phyloP scores from a whole-genome alignment of 129 eudicot species.

The Lonicera japonica region DNA sequence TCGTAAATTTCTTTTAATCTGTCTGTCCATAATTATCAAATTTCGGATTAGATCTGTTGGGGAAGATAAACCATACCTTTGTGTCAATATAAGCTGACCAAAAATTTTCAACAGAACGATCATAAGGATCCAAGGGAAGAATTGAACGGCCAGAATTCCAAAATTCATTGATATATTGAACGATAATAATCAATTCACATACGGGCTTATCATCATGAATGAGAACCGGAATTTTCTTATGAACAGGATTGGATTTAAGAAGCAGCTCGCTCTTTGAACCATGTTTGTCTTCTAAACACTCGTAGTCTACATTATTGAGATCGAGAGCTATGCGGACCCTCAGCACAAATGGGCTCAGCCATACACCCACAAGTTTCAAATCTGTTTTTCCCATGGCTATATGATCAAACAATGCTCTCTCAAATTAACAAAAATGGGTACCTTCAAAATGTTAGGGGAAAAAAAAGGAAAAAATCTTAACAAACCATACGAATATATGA shows the following conservation, averaged over 20 bases:
- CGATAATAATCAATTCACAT: slow-evolving; percentile 10
- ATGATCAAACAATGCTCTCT: too few relatives aligned
- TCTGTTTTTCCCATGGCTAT: background rate
- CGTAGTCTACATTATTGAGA: slow-evolving; percentile 18
- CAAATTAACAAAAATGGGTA: too few relatives aligned
- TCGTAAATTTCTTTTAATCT: too few relatives aligned
- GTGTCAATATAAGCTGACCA: slow-evolving; percentile 25
- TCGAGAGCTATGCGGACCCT: slow-evolving; percentile 16
- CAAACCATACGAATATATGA: too few relatives aligned
- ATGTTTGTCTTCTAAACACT: slow-evolving; percentile 12
- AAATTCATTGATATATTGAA: slow-evolving; percentile 23
- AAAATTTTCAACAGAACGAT: slow-evolving; percentile 16
- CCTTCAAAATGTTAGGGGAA: too few relatives aligned
- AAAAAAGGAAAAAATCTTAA: too few relatives aligned
- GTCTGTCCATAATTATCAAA: too few relatives aligned
- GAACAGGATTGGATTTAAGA: slow-evolving; percentile 9
- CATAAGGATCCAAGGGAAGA: slow-evolving; percentile 24
- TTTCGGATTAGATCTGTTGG: background rate
- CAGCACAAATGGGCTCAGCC: background rate
- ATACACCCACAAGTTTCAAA: background rate
- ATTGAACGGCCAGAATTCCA: slow-evolving; percentile 16
- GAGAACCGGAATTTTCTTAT: slow-evolving; percentile 16
- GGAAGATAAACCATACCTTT: slow-evolving; percentile 8
- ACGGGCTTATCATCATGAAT: slow-evolving; percentile 11
- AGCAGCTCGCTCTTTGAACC: slow-evolving; percentile 10